Base-by-base conservation (phyloP, 2,329 filamentous ascomycete species). In the Phaeosphaeria sp. region DNA sequence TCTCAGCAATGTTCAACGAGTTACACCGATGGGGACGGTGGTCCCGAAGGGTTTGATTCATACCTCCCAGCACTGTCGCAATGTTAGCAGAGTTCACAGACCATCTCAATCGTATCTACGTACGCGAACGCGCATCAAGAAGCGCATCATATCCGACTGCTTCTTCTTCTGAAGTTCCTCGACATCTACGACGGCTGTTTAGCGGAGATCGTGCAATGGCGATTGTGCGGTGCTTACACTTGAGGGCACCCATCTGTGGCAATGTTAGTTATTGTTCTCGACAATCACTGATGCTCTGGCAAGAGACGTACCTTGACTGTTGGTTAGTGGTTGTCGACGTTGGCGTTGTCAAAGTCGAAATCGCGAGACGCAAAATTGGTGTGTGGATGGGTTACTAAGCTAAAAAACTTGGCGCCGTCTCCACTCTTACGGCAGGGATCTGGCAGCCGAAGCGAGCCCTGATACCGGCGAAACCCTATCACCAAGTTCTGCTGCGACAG, bases 111-210 rank as follows among this genome's bases (percentile, higher is more conserved):
- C 43, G 23, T 52, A 13, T 64, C 30, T 68, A 77, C 74, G 44
- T 75, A 76, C 73, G 86, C 95, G 93, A 69, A 79, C 77, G 69
- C 76, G 94, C 84, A 97, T 92, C 86, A 99, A 90, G 89, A 99
- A 99, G 87, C 93, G 93, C 87, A 98, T 92, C 81, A 99, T 91
- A 89, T 99, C 95, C 83, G 92, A 97, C 90, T 99, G 95, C 93
- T 99, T 99, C 92, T 97, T 97, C 93, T 99, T 98, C 85, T 97
- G 93, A 87, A 99, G 91, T 89, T 99, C 95, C 90, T 99, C 96
- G 86, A 99, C 92, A 88, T 79, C 70, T 73, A 52, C 50, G 33
- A 47, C 50, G 50, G 30, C 30, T 36, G 17, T 63, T 72, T 62
- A 72, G 66, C 58, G 56, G 97, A 48, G 54, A 21, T 43, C 53